Percentiles rank a stretch among this genome's conserved stretches.
phyloP scores from a whole-genome alignment of 176 grass and related monocot species.

The Tuctoria greenei region DNA sequence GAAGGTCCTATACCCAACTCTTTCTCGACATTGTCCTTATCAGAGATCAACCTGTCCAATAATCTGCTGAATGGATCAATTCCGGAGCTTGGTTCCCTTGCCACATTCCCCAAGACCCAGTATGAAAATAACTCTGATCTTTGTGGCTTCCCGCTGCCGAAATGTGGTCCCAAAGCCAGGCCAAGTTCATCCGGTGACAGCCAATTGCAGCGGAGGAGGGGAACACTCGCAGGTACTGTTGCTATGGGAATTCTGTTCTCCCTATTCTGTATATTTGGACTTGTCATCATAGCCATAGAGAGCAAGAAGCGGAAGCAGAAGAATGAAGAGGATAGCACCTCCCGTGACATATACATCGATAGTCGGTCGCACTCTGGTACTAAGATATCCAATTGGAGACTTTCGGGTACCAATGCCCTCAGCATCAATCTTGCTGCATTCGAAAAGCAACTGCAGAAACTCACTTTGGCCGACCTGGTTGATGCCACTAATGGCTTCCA shows the following conservation, averaged over 20 bases:
- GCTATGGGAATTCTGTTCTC: too few species aligned
- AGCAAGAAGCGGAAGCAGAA: too few species aligned
- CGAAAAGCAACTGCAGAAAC: background rate
- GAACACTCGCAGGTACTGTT: too few species aligned
- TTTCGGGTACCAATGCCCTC: background rate
- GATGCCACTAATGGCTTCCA: background rate
- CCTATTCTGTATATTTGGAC: too few species aligned
- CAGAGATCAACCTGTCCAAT: background rate
- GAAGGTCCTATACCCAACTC: constrained; percentile 31
- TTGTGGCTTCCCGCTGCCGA: background rate
- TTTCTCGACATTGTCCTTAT: fast-evolving
- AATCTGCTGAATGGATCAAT: background rate
- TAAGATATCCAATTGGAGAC: background rate
- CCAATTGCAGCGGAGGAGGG: too few species aligned
- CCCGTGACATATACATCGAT: too few species aligned
- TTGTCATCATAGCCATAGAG: too few species aligned
- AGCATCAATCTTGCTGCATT: background rate
- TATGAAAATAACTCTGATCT: constrained; percentile 26
- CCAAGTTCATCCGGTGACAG: too few species aligned
- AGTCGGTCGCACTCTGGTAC: too few species aligned
- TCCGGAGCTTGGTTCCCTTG: background rate
- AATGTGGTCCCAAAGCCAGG: background rate
- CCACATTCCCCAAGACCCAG: background rate
- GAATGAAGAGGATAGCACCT: too few species aligned
- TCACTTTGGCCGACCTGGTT: background rate